Evolutionary conservation across 495 filamentous ascomycete species (phyloP).

Genomic region (Viridothelium virens): DNA sequence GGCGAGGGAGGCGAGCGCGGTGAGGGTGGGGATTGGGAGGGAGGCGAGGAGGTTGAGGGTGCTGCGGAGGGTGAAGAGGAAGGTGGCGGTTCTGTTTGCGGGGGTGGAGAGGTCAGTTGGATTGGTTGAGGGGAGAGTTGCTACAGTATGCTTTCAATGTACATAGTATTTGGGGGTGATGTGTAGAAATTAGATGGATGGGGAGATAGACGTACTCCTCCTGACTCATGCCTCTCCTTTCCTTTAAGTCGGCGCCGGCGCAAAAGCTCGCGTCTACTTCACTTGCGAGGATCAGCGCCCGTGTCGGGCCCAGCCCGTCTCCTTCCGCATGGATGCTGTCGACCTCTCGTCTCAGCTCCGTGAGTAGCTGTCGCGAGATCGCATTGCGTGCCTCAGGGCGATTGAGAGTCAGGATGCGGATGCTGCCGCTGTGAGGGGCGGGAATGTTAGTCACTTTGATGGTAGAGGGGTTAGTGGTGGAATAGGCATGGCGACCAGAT

Average conservation of each 20-base stretch:
- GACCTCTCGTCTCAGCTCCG: slow-evolving; percentile 61
- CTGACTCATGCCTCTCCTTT: slow-evolving; percentile 62
- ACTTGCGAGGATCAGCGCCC: slow-evolving; percentile 71
- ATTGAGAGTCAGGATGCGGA: slow-evolving; percentile 81
- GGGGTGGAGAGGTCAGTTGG: neutral
- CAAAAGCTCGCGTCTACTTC: slow-evolving; percentile 78
- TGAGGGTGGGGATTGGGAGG: slow-evolving; percentile 83
- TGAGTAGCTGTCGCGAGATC: slow-evolving; percentile 69
- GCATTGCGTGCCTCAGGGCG: slow-evolving; percentile 80
- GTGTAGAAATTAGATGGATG: slow-evolving; percentile 4
- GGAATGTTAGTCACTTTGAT: slow-evolving; percentile 65
- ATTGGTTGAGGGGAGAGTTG: neutral
- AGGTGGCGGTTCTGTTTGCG: slow-evolving; percentile 55
- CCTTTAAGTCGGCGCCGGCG: slow-evolving; percentile 90
- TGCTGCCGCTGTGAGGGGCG: slow-evolving; percentile 72
- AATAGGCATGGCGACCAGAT: neutral
- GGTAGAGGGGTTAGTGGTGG: slow-evolving; percentile 11
- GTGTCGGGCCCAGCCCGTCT: slow-evolving; percentile 55
- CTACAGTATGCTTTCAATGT: too few species aligned
- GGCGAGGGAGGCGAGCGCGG: slow-evolving; percentile 69
- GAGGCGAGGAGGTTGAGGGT: slow-evolving; percentile 59
- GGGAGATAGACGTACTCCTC: slow-evolving; percentile 48
- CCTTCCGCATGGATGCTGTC: slow-evolving; percentile 55
- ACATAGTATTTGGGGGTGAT: too few species aligned
- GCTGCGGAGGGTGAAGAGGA: slow-evolving; percentile 63